These are phyloP conservation scores for Solanum chacoense DNA, from an alignment of 305 asterid genomes.

Conservation along the genomic window DNA sequence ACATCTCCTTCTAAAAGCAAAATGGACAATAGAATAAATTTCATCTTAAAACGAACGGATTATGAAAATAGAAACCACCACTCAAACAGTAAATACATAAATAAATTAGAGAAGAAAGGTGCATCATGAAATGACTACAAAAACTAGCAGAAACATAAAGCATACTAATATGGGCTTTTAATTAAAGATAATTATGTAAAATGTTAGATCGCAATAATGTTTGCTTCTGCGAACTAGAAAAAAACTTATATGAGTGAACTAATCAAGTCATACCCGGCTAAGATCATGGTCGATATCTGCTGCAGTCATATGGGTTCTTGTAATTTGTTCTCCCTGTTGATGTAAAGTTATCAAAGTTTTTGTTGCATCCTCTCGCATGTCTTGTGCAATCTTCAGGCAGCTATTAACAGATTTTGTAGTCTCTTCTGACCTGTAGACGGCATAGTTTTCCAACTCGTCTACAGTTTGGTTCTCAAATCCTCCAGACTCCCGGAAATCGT, in stretches of 20 bases:
- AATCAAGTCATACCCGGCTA: slow-evolving; percentile 60
- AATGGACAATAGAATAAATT: not conserved
- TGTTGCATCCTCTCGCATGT: slow-evolving; percentile 81
- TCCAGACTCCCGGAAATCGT: slow-evolving; percentile 56
- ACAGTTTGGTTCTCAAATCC: slow-evolving; percentile 70
- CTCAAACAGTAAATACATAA: not conserved
- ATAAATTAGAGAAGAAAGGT: not conserved
- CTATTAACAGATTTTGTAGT: slow-evolving; percentile 53
- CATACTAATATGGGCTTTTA: not conserved
- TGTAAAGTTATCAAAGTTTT: slow-evolving; percentile 71
- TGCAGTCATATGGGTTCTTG: slow-evolving; percentile 67
- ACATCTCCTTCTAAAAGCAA: not conserved
- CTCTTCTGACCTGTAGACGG: slow-evolving; percentile 76
- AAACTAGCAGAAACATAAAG: not conserved
- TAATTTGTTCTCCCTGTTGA: slow-evolving; percentile 95
- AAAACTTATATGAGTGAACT: not conserved
- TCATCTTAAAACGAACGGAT: not conserved
- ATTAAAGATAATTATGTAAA: not conserved
- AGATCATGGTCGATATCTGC: slow-evolving; percentile 88
- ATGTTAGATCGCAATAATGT: not conserved
- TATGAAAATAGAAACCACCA: not conserved
- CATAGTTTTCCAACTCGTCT: slow-evolving; percentile 69
- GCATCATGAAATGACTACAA: not conserved
- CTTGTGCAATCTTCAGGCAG: slow-evolving; percentile 88
- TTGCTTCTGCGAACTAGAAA: not conserved